Base-by-base conservation (phyloP, 1,139 yeast genomes). In the Geotrichum carabidarum region DNA sequence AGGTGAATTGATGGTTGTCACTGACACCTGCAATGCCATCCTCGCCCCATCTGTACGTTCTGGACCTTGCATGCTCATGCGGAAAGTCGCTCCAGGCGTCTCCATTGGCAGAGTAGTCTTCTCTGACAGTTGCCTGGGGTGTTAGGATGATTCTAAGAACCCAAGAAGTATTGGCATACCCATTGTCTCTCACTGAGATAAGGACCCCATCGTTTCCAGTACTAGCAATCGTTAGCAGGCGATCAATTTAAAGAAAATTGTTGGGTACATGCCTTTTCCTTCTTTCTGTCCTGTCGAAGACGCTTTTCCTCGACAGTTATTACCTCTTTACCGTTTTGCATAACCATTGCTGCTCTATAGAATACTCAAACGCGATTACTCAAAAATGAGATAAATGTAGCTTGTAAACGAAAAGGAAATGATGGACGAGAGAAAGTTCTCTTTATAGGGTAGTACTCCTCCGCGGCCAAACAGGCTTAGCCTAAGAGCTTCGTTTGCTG, bases 41-140 rank as follows among this genome's bases (percentile, higher is more conserved):
- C 70, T 91, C 98, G 48, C 96, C 96, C 98, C 98, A 91, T 54
- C 98, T 78, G 68, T 87, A 91, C 17, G 88, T 82, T 65, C 98
- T 77, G 27, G 94, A 81, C 60, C 83, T 78, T 4, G 95, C 87
- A 60, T 88, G 91, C 59, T 88, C 95, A 68, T 90, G 90, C 8
- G 95, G 90, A 70, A 91, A 91, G 63, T 84, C 82, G 41, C 84
- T 78, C 98, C 98, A 91, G 2, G 97, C 97, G 63, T 90, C 93
- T 48, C 98, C 98, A 64, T 84, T 65, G 38, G 61, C 62, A 9
- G 96, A 86, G 70, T 91, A 91, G 68, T 91, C 98, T 71, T 91
- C 97, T 59, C 97, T 76, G 8, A 93, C 97, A 0, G 95, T 86
- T 30, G 95, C 88, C 70, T 65, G 52, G 7, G 8, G 6, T 30